These are phyloP conservation scores for Gracilaria vermiculophylla DNA, from an alignment of 23 red algal genomes.

Conservation along the genomic window DNA sequence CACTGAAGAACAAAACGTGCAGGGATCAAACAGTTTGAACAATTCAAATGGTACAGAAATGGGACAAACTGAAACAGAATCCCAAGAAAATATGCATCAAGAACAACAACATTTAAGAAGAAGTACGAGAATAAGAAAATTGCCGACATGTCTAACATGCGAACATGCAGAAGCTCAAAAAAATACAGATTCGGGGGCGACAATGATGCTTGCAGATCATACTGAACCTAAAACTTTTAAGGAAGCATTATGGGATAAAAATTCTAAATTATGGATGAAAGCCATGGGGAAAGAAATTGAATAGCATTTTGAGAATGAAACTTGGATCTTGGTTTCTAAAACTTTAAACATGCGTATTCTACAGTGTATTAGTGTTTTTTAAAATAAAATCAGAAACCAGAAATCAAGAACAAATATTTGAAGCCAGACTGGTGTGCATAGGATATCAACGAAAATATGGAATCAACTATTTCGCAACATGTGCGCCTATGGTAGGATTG, in stretches of 20 bases:
- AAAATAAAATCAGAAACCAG: background rate
- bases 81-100: background rate
- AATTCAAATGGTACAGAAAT: background rate
- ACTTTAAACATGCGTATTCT: background rate
- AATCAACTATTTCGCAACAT: background rate
- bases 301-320: background rate
- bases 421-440: background rate
- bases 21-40: background rate
- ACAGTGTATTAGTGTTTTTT: background rate
- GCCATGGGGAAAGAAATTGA: background rate
- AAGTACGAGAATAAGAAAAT: background rate
- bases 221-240: background rate
- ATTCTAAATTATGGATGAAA: background rate
- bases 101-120: background rate
- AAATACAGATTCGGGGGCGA: background rate
- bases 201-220: background rate
- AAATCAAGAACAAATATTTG: slow-evolving; percentile 12
- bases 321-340: background rate
- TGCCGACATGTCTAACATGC: background rate
- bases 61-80: background rate
- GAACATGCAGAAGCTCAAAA: background rate
- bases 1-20: background rate
- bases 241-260: background rate
- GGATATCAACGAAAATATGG: background rate
- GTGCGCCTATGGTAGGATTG: background rate